Base-by-base conservation (phyloP, 2,329 filamentous ascomycete species). In the Xylariaceae sp. region DNA sequence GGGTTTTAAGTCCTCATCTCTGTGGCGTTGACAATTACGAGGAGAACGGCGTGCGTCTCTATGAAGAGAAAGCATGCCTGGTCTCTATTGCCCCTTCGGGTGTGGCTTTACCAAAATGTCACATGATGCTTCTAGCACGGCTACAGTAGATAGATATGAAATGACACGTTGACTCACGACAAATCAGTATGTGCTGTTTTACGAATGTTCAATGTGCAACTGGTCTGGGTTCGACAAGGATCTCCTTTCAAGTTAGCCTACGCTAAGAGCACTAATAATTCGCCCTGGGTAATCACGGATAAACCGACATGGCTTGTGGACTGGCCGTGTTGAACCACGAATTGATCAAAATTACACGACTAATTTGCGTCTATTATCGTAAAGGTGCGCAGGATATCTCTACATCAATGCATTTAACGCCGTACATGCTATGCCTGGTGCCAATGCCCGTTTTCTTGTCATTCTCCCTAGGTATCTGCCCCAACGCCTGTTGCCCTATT, bases 21-120 rank as follows among this genome's bases (percentile, higher is more conserved):
- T 83, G 79, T 84, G 83, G 82, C 81, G 80, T 82, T 85, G 84
- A 87, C 84, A 87, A 85, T 79, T 82, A 87, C 86, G 86, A 83
- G 86, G 83, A 79, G 86, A 87, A 89, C 86, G 86, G 86, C 86
- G 74, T 76, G 75, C 71, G 28, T 60, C 52, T 65, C 54, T 56
- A 77, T 77, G 79, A 78, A 58, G 61, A 67, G 62, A 60, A 60
- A 56, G 52, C 62, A 69, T 67, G 67, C 69, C 69, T 71, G 69
- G 69, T 71, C 69, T 70, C 69, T 63, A 70, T 69, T 65, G 12
- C 58, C 61, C 54, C 36, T 45, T 31, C 29, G 60, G 60, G 59
- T 56, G 60, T 69, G 61, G 64, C 67, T 69, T 64, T 65, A 62
- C 63, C 65, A 58, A 67, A 63, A 68, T 68, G 68, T 69, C 65